Base-by-base conservation (phyloP, 2,329 filamentous ascomycete genomes). In the Canariomyces notabilis region DNA sequence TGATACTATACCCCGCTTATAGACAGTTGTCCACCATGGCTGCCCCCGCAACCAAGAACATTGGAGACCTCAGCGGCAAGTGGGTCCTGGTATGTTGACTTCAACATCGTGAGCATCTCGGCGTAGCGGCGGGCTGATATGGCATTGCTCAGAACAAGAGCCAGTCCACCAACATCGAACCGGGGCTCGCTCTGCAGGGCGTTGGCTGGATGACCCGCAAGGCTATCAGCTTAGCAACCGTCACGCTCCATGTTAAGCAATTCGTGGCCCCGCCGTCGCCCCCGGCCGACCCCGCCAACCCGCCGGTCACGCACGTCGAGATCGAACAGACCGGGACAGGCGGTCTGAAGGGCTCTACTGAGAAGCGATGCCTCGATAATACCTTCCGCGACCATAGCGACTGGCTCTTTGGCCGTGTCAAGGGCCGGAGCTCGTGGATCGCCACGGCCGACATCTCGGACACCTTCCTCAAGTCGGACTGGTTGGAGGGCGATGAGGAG, bases 371-470 rank as follows among this genome's bases (percentile, higher is more conserved):
- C 61, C 58, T 77, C 42, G 77, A 81, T 68, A 60, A 66, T 62
- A 57, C 56, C 44, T 64, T 57, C 56, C 82, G 84, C 57, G 76
- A 79, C 52, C 87, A 90, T 71, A 70, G 69, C 19, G 89, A 95
- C 71, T 83, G 82, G 73, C 77, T 95, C 55, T 95, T 94, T 64
- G 89, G 89, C 48, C 70, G 68, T 45, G 76, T 93, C 52, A 70
- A 71, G 42, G 87, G 85, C 47, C 74, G 73, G 50, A 79, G 75
- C 35, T 67, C 71, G 37, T 81, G 75, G 62, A 55, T 78, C 48
- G 61, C 58, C 9, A 60, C 67, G 16, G 70, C 66, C 15, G 72
- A 75, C 15, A 64, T 80, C 31, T 63, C 69, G n/a, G 78, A 83
- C 58, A 77, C 72, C 4, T 79, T 68, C 46, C 70, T 83, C 44